Percentiles rank a stretch among this genome's conserved stretches.
Evolutionary conservation across 768 basidiomycete genomes (phyloP).

Genomic region (Trametes maxima): DNA sequence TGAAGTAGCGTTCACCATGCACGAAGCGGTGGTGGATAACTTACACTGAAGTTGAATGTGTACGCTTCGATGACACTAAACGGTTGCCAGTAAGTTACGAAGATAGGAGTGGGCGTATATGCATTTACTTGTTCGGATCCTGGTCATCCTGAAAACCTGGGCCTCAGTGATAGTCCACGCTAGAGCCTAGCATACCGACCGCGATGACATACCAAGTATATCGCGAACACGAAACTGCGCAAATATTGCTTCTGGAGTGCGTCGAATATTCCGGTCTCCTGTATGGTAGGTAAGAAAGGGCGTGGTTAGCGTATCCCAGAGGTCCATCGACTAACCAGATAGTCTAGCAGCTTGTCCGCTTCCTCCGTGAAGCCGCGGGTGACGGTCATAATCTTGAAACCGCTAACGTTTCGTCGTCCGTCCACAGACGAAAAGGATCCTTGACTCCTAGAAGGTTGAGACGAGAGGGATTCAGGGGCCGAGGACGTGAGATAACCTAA

Average conservation of each 20-base stretch:
- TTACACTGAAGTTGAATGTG: constrained; percentile 82
- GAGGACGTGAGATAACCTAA: constrained; percentile 59
- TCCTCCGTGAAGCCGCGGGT: constrained; percentile 80
- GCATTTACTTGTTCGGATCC: constrained; percentile 77
- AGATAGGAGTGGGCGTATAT: constrained; percentile 31
- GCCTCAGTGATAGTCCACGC: not conserved
- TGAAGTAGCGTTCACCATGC: not conserved
- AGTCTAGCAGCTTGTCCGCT: constrained; percentile 80
- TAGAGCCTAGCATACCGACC: not conserved
- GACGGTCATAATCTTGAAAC: constrained; percentile 74
- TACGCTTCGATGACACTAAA: constrained; percentile 83
- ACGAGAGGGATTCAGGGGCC: constrained; percentile 34
- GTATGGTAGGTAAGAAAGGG: not conserved
- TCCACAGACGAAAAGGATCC: constrained; percentile 41
- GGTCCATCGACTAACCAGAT: constrained; percentile 54
- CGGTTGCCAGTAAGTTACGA: not conserved
- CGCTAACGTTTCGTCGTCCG: constrained; percentile 50
- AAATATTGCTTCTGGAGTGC: constrained; percentile 85
- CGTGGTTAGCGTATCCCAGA: not conserved
- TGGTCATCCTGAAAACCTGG: constrained; percentile 62
- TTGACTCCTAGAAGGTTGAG: constrained; percentile 35
- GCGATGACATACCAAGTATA: constrained; percentile 65
- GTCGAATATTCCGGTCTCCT: constrained; percentile 89
- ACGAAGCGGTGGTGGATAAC: constrained; percentile 1
- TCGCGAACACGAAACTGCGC: constrained; percentile 81